phyloP scores from a whole-genome alignment of 164 flowering plant species.

The Buxus sempervirens region DNA sequence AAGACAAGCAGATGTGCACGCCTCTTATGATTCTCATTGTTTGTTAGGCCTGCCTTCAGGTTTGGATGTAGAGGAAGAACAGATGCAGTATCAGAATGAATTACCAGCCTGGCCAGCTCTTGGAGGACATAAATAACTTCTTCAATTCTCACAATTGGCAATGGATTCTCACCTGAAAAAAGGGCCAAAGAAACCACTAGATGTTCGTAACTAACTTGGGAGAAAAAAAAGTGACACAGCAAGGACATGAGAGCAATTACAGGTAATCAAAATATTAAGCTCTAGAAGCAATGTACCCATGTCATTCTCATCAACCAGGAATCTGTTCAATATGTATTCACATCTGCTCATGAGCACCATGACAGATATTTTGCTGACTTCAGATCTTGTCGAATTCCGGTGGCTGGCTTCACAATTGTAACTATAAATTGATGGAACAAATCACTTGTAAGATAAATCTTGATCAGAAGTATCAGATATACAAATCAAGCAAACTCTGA shows the following conservation, averaged over 20 bases:
- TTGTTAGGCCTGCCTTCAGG: constrained; percentile 41
- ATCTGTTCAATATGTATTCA: constrained; percentile 66
- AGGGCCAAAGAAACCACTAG: constrained; percentile 5
- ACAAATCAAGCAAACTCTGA: neutral
- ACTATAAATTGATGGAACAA: constrained; percentile 25
- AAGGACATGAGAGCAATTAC: neutral
- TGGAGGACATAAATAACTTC: constrained; percentile 70
- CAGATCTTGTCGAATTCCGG: constrained; percentile 61
- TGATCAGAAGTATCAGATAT: neutral
- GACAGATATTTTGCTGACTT: constrained; percentile 72
- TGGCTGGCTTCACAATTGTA: constrained; percentile 31
- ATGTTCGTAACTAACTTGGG: neutral
- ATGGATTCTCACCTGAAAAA: constrained; percentile 59
- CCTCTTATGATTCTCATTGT: constrained; percentile 27
- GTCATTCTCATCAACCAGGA: constrained; percentile 65
- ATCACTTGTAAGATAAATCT: neutral
- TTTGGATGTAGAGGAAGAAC: constrained; percentile 56
- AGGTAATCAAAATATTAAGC: neutral
- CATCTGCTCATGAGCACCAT: constrained; percentile 68
- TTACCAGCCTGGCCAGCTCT: constrained; percentile 57
- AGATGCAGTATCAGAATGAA: constrained; percentile 66
- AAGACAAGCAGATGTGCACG: constrained; percentile 76
- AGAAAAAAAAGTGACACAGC: neutral
- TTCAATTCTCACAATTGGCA: constrained; percentile 75
- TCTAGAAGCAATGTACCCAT: constrained; percentile 40